Conservation (phyloP, 495 filamentous ascomycete species). For the Recurvomyces mirabilis region DNA sequence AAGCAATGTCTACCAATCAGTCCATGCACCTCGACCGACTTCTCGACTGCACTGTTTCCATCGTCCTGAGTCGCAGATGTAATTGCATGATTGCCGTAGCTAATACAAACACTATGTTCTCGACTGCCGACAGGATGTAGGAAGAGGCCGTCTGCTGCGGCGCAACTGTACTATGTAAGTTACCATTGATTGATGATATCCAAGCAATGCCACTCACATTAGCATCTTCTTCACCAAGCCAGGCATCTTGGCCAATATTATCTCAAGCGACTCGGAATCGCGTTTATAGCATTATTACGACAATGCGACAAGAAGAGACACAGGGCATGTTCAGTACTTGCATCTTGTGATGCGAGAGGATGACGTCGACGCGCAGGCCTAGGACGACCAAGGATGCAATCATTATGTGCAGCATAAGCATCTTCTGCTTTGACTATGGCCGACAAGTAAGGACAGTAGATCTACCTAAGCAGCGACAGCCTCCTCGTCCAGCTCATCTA, state of each 20-base stretch:
- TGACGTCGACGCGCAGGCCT: no score
- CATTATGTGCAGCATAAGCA: no score
- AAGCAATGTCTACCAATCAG: conserved; percentile 83
- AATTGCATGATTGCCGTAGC: conserved; percentile 43
- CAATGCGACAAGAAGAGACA: no score
- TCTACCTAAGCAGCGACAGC: conserved; percentile 5
- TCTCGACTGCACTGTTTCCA: conserved; percentile 27
- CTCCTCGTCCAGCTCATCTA: conserved; percentile 30
- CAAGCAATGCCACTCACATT: conserved; percentile 1
- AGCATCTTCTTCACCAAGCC: conserved; percentile 11
- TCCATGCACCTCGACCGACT: conserved; percentile 63
- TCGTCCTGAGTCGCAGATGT: conserved; percentile 32
- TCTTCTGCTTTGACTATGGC: no score
- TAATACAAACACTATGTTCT: conserved; percentile 64
- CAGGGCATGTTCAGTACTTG: no score
- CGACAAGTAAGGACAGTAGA: no score
- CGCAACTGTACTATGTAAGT: conserved; percentile 44
- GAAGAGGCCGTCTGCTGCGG: conserved; percentile 75
- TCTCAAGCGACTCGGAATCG: no score
- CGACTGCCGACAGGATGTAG: conserved; percentile 53
- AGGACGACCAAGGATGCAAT: no score
- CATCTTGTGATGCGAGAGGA: no score
- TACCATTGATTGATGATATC: not conserved
- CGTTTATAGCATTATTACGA: no score
- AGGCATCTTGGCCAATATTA: conserved; percentile 8